Evolutionary conservation across 257 asterid species (phyloP), one percentile per base, ranked within the genome.

Genomic region (Pogostemon cablin): DNA sequence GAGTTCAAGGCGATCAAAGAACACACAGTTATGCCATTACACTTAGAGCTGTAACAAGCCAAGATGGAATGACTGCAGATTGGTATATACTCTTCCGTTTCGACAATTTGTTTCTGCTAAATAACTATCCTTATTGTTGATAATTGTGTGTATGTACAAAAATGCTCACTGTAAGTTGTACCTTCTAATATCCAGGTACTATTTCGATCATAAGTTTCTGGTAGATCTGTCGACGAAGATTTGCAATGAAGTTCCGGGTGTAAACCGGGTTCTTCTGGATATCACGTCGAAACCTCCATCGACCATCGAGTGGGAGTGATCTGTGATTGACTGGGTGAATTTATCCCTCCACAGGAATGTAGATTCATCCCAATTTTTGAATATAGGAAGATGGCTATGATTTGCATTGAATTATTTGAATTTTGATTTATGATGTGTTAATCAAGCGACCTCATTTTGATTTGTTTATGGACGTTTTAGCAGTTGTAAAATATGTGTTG

Each of bases 61-160:
- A 91, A 72, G 99, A 95, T 82, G 99, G 99, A 75, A 95, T 95
- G 99, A 95, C 99, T 56, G 99, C 99, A 17, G 99, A 95, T 80
- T 95, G 97, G 99, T 95, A 84, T 60, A 37, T 53, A 42, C 48
- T 39, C 15, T 40, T 47, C 4, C 56, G 2, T 7, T 10, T 4
- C 15, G 3, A 32, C 25, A 7, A 38, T 55, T 37, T 25, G 32
- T 25, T 25, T 25, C 32, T 25, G 32, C 32, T 1, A 25, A 1
- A 20, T 49, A 12, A 9, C 62, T 69, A 9, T 3, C 38, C 39
- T 59, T 8, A 4, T 8, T 41, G 1, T 53, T 3, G 34, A 50
- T 42, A 3, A 34, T 60, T 7, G 8, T 48, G 9, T 9, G 32
- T 25, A 1, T 1, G 32, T 25, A 41, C n/a, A 8, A 40, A 25